phyloP scores from a whole-genome alignment of 2,329 filamentous ascomycete species.

The Blastomyces percursus region DNA sequence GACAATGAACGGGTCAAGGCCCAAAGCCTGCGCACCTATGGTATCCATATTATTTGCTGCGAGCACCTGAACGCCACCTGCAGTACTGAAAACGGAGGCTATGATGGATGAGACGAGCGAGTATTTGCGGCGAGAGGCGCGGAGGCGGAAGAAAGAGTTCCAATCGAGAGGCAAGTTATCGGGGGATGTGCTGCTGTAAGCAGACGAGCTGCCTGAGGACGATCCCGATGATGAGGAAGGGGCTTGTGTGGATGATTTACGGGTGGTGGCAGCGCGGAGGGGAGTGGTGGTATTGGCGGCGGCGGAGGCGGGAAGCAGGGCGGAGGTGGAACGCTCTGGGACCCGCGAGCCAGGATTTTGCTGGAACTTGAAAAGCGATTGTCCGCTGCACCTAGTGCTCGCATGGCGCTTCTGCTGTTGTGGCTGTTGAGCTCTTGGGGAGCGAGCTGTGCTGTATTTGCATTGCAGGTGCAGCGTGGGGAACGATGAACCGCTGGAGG shows the following conservation, averaged over 20 bases:
- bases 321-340: not conserved
- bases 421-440: constrained; percentile 11
- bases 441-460: constrained; percentile 1
- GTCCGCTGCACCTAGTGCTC: constrained; percentile 17
- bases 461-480: constrained; percentile 5
- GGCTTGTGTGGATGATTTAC: constrained; percentile 3
- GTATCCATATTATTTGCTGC: constrained; percentile 59
- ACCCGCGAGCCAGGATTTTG: not conserved
- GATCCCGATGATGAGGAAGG: not conserved
- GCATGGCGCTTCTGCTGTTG: constrained; percentile 18
- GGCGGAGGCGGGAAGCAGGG: constrained; percentile 12
- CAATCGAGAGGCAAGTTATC: constrained; percentile 51
- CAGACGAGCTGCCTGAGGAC: not conserved
- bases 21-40: constrained; percentile 55
- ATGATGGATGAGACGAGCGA: constrained; percentile 66
- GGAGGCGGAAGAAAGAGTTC: constrained; percentile 87
- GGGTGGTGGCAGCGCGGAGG: not conserved
- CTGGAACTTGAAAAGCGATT: constrained; percentile 8
- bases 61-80: constrained; percentile 43
- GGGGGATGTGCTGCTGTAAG: not conserved
- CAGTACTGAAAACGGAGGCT: constrained; percentile 52
- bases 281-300: constrained; percentile 2
- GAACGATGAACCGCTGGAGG: not conserved
- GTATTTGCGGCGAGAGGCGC: constrained; percentile 72
- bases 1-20: constrained; percentile 77